phyloP scores from a whole-genome alignment of 2,329 filamentous ascomycete species.

The Zymoseptoria ardabiliae region DNA sequence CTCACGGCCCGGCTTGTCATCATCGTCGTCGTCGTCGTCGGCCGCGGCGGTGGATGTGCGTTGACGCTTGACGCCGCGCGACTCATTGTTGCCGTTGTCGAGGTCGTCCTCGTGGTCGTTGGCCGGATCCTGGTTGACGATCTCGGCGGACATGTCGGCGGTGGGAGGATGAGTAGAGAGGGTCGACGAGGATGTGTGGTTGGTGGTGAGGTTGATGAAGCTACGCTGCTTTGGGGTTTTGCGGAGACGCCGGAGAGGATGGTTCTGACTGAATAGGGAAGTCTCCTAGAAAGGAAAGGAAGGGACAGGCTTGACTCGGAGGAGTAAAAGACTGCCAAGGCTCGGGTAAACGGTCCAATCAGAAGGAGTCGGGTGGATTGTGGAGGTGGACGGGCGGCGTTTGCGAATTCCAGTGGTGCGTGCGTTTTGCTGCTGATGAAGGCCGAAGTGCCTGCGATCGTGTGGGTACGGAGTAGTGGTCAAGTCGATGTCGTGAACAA shows the following conservation, averaged over 20 bases:
- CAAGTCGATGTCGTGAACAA: background rate
- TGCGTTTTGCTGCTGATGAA: background rate
- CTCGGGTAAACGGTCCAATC: background rate
- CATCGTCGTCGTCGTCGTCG: slow-evolving; percentile 91
- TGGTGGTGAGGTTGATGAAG: background rate
- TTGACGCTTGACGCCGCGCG: slow-evolving; percentile 81
- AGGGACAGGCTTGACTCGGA: background rate
- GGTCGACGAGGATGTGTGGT: background rate
- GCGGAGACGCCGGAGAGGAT: background rate
- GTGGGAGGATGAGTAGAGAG: background rate
- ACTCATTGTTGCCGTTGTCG: slow-evolving; percentile 65
- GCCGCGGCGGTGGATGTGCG: slow-evolving; percentile 63
- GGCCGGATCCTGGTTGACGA: slow-evolving; percentile 16
- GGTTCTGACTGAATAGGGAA: background rate
- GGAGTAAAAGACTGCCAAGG: background rate
- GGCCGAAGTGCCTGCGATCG: background rate
- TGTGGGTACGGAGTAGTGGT: background rate
- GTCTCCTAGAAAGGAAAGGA: background rate
- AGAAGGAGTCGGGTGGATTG: background rate
- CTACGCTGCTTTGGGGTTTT: background rate
- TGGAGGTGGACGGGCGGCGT: background rate
- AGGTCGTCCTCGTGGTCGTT: slow-evolving; percentile 39
- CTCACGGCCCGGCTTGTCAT: slow-evolving; percentile 94
- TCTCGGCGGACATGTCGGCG: slow-evolving; percentile 16
- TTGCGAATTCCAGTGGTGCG: background rate